Evolutionary conservation across 768 basidiomycete species (phyloP).

Genomic region (Mycena latifolia): DNA sequence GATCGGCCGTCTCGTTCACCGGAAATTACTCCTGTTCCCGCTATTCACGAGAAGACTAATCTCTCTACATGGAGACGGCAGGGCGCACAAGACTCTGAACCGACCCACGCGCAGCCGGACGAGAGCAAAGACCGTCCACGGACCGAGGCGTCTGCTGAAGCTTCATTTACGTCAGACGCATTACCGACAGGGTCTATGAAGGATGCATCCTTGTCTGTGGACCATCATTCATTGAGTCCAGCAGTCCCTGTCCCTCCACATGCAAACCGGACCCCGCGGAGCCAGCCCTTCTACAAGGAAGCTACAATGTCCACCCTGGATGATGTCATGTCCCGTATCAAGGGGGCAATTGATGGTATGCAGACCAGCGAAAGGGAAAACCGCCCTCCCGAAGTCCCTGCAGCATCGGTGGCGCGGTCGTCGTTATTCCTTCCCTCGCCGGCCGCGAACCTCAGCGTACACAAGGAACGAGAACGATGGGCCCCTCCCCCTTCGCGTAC

Average conservation of each 20-base stretch:
- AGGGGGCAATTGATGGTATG: constrained; percentile 81
- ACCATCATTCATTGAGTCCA: constrained; percentile 26
- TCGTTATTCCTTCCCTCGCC: constrained; percentile 28
- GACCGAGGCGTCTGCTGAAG: constrained; percentile 20
- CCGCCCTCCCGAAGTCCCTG: constrained; percentile 38
- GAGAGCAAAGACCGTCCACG: constrained; percentile 28
- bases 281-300: constrained; percentile 59
- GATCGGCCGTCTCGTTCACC: constrained; percentile 45
- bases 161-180: constrained; percentile 25
- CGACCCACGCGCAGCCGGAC: constrained; percentile 15
- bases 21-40: constrained; percentile 18
- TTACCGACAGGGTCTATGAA: constrained; percentile 24
- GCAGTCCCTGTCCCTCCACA: constrained; percentile 37
- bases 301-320: constrained; percentile 79
- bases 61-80: constrained; percentile 60
- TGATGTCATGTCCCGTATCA: constrained; percentile 89
- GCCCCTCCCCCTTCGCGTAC: constrained; percentile 66
- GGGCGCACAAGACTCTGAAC: constrained; percentile 33
- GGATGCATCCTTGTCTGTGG: constrained; percentile 25
- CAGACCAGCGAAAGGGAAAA: constrained; percentile 60
- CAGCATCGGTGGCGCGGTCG: constrained; percentile 34
- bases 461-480: constrained; percentile 68
- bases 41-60: constrained; percentile 48
- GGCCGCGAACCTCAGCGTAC: constrained; percentile 38
- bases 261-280: constrained; percentile 52